Evolutionary conservation across 345 rosid species (phyloP), one percentile per base, ranked within the genome.

Genomic region (Dipteronia dyeriana): DNA sequence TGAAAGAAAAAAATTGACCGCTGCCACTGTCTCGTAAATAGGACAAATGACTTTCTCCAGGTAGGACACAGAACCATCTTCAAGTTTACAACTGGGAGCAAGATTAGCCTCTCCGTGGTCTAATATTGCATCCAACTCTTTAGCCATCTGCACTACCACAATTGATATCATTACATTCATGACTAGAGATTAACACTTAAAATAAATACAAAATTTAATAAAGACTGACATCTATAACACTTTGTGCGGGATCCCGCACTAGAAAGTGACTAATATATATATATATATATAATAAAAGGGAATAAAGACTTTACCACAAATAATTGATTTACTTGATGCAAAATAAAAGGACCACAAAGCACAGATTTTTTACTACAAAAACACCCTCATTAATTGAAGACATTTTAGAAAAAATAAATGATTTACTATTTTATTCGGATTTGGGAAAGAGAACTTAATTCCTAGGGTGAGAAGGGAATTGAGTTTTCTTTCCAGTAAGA

Each of bases 111-210:
- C 98, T 79, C 88, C 92, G 84, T 88, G 99, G 83, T 96, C 99
- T 86, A 96, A 76, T 80, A 71, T 86, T 56, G 90, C 97, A 87
- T 96, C 99, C 89, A 96, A 82, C 76, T 96, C 98, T 79, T 88
- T 96, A 56, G 99, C 99, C 99, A 96, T 94, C 99, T 96, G 85
- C 74, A 86, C 78, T 65, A 54, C 45, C 62, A 68, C 5, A 74
- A 71, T 39, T 4, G 45, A 67, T 57, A 41, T 71, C 39, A 29
- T 56, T 68, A 14, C 14, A 74, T 63, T 60, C 60, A 76, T 66
- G 60, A 59, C 39, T 16, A 65, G 16, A 23, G 23, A 43, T 67
- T 41, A 3, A 13, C 73, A 66, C 17, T 59, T 19, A 59, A 56
- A 23, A 70, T 38, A 5, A 17, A 75, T 26, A 26, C 17, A 29